Percentiles rank a stretch among this genome's conserved stretches.
These are phyloP conservation scores for Stagonosporopsis rhizophila DNA, from an alignment of 2,329 filamentous ascomycete genomes.

Conservation along the genomic window DNA sequence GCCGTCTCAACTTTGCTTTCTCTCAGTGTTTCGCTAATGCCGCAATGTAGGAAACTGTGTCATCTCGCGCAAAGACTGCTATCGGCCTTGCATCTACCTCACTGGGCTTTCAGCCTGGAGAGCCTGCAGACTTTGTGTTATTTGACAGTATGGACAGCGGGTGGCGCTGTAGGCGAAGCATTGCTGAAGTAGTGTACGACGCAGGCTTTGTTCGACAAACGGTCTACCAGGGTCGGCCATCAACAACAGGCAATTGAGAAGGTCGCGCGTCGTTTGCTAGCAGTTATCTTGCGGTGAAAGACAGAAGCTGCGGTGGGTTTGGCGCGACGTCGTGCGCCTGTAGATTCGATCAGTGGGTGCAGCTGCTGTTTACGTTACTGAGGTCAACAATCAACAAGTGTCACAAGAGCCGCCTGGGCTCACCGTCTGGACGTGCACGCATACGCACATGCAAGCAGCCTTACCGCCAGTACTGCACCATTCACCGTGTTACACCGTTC, in stretches of 20 bases:
- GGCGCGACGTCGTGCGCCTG: not conserved
- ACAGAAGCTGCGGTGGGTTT: not conserved
- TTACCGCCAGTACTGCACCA: not conserved
- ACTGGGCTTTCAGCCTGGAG: constrained; percentile 44
- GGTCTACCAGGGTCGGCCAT: constrained; percentile 31
- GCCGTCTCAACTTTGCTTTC: constrained; percentile 7
- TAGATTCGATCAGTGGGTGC: not conserved
- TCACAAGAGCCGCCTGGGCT: constrained; percentile 3
- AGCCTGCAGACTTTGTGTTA: constrained; percentile 53
- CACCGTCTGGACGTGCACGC: constrained; percentile 4
- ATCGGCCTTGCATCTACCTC: constrained; percentile 50
- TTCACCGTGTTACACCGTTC: not conserved
- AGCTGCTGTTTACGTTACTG: constrained; percentile 2
- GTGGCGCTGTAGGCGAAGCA: constrained; percentile 52
- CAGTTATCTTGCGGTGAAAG: not conserved
- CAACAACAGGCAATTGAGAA: not conserved
- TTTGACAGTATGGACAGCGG: constrained; percentile 47
- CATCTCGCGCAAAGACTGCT: constrained; percentile 50
- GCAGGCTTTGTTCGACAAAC: constrained; percentile 43
- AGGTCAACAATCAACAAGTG: constrained; percentile 10
- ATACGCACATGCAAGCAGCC: constrained; percentile 2
- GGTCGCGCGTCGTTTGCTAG: not conserved
- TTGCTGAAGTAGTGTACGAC: constrained; percentile 57
- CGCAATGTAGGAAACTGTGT: constrained; percentile 56
- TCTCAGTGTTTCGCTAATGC: constrained; percentile 21